Percentiles rank a stretch among this genome's conserved stretches.
These are phyloP conservation scores for Waltiozyma sp. DNA, from an alignment of 1,139 yeast species.

Conservation along the genomic window DNA sequence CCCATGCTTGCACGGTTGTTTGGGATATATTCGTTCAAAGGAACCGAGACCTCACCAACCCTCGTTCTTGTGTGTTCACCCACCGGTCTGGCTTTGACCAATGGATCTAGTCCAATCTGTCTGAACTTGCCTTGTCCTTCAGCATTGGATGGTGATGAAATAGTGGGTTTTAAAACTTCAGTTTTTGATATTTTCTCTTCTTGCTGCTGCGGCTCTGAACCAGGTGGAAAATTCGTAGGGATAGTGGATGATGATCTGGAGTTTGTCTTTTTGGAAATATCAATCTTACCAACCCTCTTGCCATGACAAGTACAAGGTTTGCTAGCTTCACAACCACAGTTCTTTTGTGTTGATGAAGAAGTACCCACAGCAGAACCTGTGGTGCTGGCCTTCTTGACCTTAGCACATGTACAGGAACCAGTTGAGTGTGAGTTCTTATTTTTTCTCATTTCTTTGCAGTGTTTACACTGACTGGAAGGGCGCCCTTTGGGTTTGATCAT, in stretches of 20 bases:
- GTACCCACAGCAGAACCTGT: no score
- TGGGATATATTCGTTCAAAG: slow-evolving; percentile 33
- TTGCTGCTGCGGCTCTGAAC: neutral
- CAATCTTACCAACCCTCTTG: slow-evolving; percentile 16
- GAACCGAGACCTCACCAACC: slow-evolving; percentile 34
- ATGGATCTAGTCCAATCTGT: slow-evolving; percentile 21
- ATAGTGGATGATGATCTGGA: neutral
- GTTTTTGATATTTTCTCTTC: no score
- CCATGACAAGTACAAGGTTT: slow-evolving; percentile 51
- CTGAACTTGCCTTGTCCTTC: slow-evolving; percentile 7
- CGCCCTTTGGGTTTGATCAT: slow-evolving; percentile 95
- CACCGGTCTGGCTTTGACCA: slow-evolving; percentile 19
- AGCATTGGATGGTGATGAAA: neutral
- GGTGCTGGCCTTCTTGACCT: slow-evolving; percentile 35
- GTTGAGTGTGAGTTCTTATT: slow-evolving; percentile 49
- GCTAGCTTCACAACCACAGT: slow-evolving; percentile 46
- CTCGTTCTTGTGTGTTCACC: slow-evolving; percentile 21
- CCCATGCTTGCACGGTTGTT: slow-evolving; percentile 22
- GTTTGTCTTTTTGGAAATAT: neutral
- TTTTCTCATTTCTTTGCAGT: slow-evolving; percentile 75
- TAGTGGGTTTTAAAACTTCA: no score
- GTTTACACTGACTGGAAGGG: slow-evolving; percentile 85
- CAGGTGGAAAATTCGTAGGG: neutral
- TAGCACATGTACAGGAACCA: slow-evolving; percentile 64
- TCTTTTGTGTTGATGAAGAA: slow-evolving; percentile 17